Conservation (phyloP, 2,329 filamentous ascomycete species). For the Stagonosporopsis cucurbitacearum region DNA sequence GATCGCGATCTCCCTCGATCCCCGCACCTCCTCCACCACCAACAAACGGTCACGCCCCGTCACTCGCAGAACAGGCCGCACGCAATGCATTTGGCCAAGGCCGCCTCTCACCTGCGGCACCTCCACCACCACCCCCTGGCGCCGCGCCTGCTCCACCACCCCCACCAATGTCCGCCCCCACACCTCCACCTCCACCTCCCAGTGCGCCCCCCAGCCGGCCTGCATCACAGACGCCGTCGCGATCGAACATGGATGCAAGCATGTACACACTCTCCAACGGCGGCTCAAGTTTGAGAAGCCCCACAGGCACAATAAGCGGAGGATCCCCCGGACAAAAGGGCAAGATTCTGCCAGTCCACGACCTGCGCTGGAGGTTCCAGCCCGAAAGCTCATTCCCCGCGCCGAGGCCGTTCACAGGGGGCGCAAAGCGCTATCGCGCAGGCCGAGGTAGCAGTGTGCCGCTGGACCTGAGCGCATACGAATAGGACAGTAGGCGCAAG, state of each 20-base stretch:
- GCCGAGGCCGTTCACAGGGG: slow-evolving; percentile 79
- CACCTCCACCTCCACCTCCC: slow-evolving; percentile 39
- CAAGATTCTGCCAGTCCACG: slow-evolving; percentile 67
- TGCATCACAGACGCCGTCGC: slow-evolving; percentile 56
- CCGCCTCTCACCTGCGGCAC: slow-evolving; percentile 50
- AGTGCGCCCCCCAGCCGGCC: slow-evolving; percentile 38
- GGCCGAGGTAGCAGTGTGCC: slow-evolving; percentile 94
- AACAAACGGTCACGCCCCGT: slow-evolving; percentile 51
- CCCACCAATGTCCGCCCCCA: slow-evolving; percentile 56
- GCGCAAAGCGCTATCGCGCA: slow-evolving; percentile 80
- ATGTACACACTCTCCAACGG: slow-evolving; percentile 69
- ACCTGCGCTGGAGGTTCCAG: slow-evolving; percentile 86
- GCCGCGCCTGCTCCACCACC: slow-evolving; percentile 58
- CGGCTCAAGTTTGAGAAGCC: slow-evolving; percentile 33
- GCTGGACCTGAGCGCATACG: slow-evolving; percentile 74
- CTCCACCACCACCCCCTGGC: slow-evolving; percentile 52
- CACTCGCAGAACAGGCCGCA: slow-evolving; percentile 65
- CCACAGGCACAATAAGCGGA: slow-evolving; percentile 28
- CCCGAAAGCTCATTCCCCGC: slow-evolving; percentile 82
- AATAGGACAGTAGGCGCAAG: slow-evolving; percentile 34
- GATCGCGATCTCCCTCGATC: slow-evolving; percentile 32
- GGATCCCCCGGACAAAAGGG: slow-evolving; percentile 32
- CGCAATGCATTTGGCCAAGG: slow-evolving; percentile 60
- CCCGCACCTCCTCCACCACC: slow-evolving; percentile 63
- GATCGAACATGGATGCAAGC: slow-evolving; percentile 74